phyloP scores from a whole-genome alignment of 2,329 filamentous ascomycete genomes.

The Magnaporthiopsis poae region DNA sequence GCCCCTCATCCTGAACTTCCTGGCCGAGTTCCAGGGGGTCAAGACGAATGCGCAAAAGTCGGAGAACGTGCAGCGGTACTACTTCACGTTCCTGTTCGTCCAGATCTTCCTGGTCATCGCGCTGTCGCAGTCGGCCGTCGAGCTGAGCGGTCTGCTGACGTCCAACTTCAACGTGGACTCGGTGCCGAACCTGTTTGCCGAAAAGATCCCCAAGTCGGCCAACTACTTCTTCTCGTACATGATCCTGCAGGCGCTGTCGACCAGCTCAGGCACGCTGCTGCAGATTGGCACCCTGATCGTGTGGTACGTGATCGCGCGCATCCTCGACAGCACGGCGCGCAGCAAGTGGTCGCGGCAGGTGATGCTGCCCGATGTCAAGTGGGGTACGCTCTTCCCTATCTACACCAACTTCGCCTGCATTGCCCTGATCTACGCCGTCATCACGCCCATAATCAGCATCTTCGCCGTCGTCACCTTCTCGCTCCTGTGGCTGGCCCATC shows the following conservation, averaged over 20 bases:
- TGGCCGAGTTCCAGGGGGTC: constrained; percentile 64
- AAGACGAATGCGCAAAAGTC: constrained; percentile 73
- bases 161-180: constrained; percentile 45
- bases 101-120: constrained; percentile 91
- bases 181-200: constrained; percentile 62
- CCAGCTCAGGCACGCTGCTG: constrained; percentile 77
- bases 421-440: constrained; percentile 75
- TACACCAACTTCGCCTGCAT: constrained; percentile 97
- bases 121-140: constrained; percentile 61
- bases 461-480: constrained; percentile 90
- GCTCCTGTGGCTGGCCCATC: constrained; percentile 85
- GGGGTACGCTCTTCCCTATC: constrained; percentile 90
- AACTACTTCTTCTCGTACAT: constrained; percentile 99
- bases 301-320: constrained; percentile 72
- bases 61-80: constrained; percentile 81
- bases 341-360: constrained; percentile 83
- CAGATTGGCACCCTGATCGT: constrained; percentile 70
- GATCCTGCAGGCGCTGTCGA: constrained; percentile 84
- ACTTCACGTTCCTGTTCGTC: constrained; percentile 88
- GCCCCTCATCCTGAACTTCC: constrained; percentile 64
- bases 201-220: constrained; percentile 71
- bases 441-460: constrained; percentile 80
- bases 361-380: constrained; percentile 64
- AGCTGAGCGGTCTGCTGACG: constrained; percentile 38
- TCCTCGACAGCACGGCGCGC: constrained; percentile 71